Percentiles rank a stretch among this genome's conserved stretches.
phyloP scores from a whole-genome alignment of 2,329 filamentous ascomycete species.

The Phaeosphaeria sp. region DNA sequence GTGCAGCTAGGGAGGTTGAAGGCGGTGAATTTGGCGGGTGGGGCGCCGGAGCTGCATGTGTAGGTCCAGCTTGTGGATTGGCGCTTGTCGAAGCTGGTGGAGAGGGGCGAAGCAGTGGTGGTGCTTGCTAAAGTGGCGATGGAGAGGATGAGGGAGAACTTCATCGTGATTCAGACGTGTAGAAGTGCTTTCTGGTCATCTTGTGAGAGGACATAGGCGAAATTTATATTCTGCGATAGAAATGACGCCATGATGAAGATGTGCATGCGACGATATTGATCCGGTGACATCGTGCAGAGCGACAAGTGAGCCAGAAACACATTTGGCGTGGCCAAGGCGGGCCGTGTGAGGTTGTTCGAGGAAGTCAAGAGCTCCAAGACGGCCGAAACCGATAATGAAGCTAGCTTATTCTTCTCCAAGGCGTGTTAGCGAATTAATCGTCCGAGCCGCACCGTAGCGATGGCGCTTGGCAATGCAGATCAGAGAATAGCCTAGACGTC shows the following conservation, averaged over 20 bases:
- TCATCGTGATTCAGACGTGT: neutral
- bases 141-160: neutral
- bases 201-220: neutral
- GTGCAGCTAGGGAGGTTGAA: conserved; percentile 10
- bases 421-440: neutral
- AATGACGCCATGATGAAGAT: neutral
- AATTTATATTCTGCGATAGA: neutral
- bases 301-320: neutral
- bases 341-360: neutral
- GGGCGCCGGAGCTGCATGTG: neutral
- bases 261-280: neutral
- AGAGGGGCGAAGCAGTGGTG: neutral
- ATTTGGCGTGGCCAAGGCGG: neutral
- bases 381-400: neutral
- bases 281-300: neutral
- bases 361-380: neutral
- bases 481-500: neutral
- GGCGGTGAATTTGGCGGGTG: conserved; percentile 6
- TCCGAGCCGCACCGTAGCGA: neutral
- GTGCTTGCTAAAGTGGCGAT: neutral
- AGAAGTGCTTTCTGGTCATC: too few relatives aligned
- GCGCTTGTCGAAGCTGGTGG: neutral
- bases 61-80: neutral
- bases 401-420: neutral
- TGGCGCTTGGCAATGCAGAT: neutral